Percentiles rank a stretch among this genome's conserved stretches.
These are phyloP conservation scores for Areca catechu DNA, from an alignment of 176 grass and related monocot genomes.

Conservation along the genomic window DNA sequence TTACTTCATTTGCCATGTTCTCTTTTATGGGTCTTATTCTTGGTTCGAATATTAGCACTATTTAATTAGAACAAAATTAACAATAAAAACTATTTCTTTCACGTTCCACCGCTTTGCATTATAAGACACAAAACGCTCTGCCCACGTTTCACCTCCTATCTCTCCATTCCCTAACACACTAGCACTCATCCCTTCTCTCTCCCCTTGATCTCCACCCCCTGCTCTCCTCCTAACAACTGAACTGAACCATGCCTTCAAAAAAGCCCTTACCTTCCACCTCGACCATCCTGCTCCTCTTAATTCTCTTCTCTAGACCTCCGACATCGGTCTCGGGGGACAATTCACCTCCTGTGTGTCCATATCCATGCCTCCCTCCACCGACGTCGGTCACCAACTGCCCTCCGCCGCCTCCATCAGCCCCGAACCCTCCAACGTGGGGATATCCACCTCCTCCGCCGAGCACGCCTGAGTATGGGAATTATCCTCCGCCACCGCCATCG, in stretches of 20 bases:
- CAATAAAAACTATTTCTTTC: background rate
- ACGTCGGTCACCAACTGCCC: conserved; percentile 29
- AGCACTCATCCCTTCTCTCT: background rate
- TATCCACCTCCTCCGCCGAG: conserved; percentile 1
- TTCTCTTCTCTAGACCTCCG: background rate
- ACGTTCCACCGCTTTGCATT: background rate
- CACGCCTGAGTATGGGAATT: conserved; percentile 34
- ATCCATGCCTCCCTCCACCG: conserved; percentile 52
- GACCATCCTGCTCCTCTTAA: conserved; percentile 17
- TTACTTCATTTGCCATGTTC: too few relatives aligned
- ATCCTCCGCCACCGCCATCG: conserved; percentile 24
- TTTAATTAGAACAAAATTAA: too few relatives aligned
- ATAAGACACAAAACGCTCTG: background rate
- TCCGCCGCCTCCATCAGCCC: conserved; percentile 22
- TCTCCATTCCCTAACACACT: background rate
- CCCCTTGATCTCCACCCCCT: background rate
- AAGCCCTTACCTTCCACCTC: background rate
- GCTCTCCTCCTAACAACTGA: background rate
- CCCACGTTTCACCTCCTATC: background rate
- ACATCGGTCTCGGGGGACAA: conserved; percentile 1
- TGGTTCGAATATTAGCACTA: too few relatives aligned
- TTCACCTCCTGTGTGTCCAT: conserved; percentile 50
- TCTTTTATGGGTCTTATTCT: too few relatives aligned
- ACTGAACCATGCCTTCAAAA: background rate
- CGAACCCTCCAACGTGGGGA: conserved; percentile 9